These are phyloP conservation scores for Zoysia matrella DNA, from an alignment of 202 grass and related monocot species.

Conservation along the genomic window DNA sequence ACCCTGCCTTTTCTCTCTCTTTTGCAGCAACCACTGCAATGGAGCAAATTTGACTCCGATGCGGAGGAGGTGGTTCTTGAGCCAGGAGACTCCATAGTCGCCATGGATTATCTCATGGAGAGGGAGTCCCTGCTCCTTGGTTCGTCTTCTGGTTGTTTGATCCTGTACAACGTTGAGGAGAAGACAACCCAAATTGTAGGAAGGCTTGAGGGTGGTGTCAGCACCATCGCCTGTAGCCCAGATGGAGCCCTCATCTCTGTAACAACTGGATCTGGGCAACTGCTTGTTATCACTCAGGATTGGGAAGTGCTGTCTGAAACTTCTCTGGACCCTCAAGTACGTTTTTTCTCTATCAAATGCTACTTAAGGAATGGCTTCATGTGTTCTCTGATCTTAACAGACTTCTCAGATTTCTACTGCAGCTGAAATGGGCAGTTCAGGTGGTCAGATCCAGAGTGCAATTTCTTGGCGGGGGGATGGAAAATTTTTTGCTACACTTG, in stretches of 20 bases:
- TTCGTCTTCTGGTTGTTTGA: slow-evolving; percentile 65
- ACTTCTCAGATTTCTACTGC: slow-evolving; percentile 45
- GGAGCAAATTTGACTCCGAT: slow-evolving; percentile 58
- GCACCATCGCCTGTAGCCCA: slow-evolving; percentile 74
- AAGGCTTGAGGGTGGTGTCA: slow-evolving; percentile 87
- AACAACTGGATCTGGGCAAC: slow-evolving; percentile 72
- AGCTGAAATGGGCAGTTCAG: slow-evolving; percentile 33
- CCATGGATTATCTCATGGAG: slow-evolving; percentile 98
- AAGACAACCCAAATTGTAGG: slow-evolving; percentile 89
- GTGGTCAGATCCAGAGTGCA: slow-evolving; percentile 55
- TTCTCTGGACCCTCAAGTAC: slow-evolving; percentile 64
- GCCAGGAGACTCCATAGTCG: slow-evolving; percentile 63
- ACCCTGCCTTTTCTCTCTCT: slow-evolving; percentile 21
- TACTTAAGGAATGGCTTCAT: neutral
- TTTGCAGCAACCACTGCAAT: slow-evolving; percentile 48
- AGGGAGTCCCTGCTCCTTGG: slow-evolving; percentile 85
- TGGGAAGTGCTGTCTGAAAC: slow-evolving; percentile 94
- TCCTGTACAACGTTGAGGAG: slow-evolving; percentile 74
- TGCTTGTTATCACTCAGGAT: slow-evolving; percentile 85
- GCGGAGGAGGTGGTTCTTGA: slow-evolving; percentile 67
- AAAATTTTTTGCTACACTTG: slow-evolving; percentile 82
- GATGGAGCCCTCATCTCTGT: slow-evolving; percentile 84
- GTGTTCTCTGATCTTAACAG: slow-evolving; percentile 28
- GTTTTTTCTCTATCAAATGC: slow-evolving; percentile 35
- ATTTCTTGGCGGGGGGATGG: slow-evolving; percentile 95